Evolutionary conservation across 2,329 filamentous ascomycete species (phyloP).

Genomic region (Hypocrella siamensis): DNA sequence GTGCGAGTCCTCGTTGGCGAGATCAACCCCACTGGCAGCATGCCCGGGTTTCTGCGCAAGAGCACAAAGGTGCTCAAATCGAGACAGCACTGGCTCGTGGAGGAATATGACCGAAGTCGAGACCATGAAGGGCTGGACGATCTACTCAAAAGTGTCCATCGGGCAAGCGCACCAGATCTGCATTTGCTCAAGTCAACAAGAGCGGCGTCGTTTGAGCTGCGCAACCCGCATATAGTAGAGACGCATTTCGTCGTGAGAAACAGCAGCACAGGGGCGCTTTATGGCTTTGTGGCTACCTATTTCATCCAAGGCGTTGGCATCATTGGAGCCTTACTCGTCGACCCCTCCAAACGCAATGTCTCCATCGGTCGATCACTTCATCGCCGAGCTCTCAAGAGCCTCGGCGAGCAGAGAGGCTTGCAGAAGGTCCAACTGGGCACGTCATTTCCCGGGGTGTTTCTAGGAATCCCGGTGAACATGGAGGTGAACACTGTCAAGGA

Average conservation of each 20-base stretch:
- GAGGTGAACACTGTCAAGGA: slow-evolving; percentile 34
- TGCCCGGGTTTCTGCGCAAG: slow-evolving; percentile 65
- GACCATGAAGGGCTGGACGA: slow-evolving; percentile 60
- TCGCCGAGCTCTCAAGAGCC: slow-evolving; percentile 62
- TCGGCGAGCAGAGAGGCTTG: slow-evolving; percentile 54
- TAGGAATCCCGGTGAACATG: slow-evolving; percentile 56
- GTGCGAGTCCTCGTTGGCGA: slow-evolving; percentile 77
- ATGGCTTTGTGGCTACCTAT: slow-evolving; percentile 86
- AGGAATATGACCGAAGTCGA: slow-evolving; percentile 67
- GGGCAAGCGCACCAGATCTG: slow-evolving; percentile 49
- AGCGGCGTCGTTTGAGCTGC: slow-evolving; percentile 62
- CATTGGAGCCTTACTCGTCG: slow-evolving; percentile 78
- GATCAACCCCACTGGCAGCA: slow-evolving; percentile 38
- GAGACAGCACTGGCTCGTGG: slow-evolving; percentile 90
- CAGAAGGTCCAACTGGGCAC: slow-evolving; percentile 71
- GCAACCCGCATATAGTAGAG: slow-evolving; percentile 56
- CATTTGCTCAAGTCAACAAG: slow-evolving; percentile 55
- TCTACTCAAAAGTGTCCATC: slow-evolving; percentile 56
- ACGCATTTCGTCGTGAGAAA: slow-evolving; percentile 86
- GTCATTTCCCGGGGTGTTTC: slow-evolving; percentile 69
- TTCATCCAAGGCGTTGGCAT: slow-evolving; percentile 58
- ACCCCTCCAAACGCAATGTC: slow-evolving; percentile 69
- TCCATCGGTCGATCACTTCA: slow-evolving; percentile 86
- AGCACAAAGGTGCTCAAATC: slow-evolving; percentile 78
- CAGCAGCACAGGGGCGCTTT: slow-evolving; percentile 78